Evolutionary conservation across 2,329 filamentous ascomycete genomes (phyloP), one percentile per base, ranked within the genome.

Genomic region (Fusarium circinatum): DNA sequence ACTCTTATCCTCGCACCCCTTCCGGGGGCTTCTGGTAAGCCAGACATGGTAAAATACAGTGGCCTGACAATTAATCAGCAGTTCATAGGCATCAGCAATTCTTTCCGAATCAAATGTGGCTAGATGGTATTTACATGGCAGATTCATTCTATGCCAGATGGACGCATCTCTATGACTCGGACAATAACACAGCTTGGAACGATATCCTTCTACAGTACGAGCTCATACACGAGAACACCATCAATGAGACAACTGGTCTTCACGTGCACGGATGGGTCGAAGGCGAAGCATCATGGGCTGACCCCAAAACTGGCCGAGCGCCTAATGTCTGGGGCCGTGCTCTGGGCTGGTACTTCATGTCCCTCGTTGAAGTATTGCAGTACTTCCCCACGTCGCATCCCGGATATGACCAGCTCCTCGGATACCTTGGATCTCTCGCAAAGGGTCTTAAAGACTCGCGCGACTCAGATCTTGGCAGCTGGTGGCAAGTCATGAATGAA

Each of bases 401-500:
- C 0, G 82, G 81, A 1, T 80, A 80, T 60, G 66, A 71, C 9
- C 78, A 80, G 65, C 65, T 86, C 14, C 71, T 78, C 48, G 74
- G 70, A 4, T 84, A 86, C 68, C 82, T 85, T 15, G 66, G 75
- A 4, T 79, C 81, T 3, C 77, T 86, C 3, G 83, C 85, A 0
- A 66, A 79, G 0, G 84, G 83, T 2, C 68, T 88, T 0, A 82
- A 82, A 51, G 74, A 76, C 5, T 81, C 82, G 3, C 84, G 83
- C 20, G 86, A 88, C 61, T 3, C 42, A 6, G 68, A 59, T 6
- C 70, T 67, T 6, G 87, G 87, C 0, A 87, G 85, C n/a, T 90
- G 88, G 87, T 90, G 86, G 86, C 79, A 89, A 49, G 83, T 89
- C 38, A 88, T 90, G 85, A 85, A 84, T 62, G 82, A 85, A 44